Conservation (phyloP, 495 filamentous ascomycete species). For the Neurospora sp. region DNA sequence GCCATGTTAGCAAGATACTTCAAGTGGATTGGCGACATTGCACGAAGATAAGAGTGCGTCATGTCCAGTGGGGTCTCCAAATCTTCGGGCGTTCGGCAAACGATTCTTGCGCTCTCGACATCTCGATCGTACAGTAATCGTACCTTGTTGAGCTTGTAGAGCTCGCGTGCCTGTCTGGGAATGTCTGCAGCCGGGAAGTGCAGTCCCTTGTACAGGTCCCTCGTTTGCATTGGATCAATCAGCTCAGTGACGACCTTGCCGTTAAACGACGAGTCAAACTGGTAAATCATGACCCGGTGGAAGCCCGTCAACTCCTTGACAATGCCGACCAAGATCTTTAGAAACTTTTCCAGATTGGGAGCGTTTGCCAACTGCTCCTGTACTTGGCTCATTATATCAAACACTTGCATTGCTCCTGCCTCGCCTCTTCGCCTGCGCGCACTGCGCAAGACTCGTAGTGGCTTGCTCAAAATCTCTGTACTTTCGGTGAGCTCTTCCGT, state of each 20-base stretch:
- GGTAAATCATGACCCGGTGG: conserved; percentile 88
- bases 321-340: conserved; percentile 67
- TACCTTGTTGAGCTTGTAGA: conserved; percentile 75
- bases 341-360: conserved; percentile 53
- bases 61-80: conserved; percentile 73
- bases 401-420: conserved; percentile 85
- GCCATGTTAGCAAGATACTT: conserved; percentile 90
- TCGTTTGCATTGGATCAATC: conserved; percentile 68
- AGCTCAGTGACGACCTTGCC: conserved; percentile 82
- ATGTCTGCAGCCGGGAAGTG: conserved; percentile 92
- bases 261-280: conserved; percentile 78
- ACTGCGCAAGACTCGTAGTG: conserved; percentile 69
- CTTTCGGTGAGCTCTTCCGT: conserved; percentile 63
- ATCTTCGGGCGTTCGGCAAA: conserved; percentile 70
- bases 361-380: conserved; percentile 68
- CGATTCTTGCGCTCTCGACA: conserved; percentile 65
- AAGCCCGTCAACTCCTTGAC: conserved; percentile 87
- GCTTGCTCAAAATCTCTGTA: conserved; percentile 63
- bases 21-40: conserved; percentile 83
- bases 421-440: conserved; percentile 70
- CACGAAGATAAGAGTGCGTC: conserved; percentile 75
- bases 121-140: conserved; percentile 70
- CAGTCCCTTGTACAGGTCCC: conserved; percentile 80
- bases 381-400: conserved; percentile 83
- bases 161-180: conserved; percentile 71